Percentiles rank a stretch among this genome's conserved stretches.
These are phyloP conservation scores for Kuraishia borneana DNA, from an alignment of 805 yeast species.

Conservation along the genomic window DNA sequence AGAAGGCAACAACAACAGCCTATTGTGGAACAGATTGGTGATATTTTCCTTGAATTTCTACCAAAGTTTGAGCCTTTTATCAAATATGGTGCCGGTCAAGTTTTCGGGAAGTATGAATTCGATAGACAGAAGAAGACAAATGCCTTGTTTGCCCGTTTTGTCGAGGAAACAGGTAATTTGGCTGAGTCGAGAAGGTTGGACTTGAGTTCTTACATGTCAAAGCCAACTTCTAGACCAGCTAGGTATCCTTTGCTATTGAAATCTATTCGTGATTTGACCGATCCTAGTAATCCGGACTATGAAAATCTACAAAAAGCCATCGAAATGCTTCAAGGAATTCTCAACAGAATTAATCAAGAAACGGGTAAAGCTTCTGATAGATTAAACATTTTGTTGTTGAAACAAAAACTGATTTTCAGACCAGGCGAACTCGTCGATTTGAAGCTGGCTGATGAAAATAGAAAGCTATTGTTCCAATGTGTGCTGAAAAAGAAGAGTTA, in stretches of 20 bases:
- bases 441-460: slow-evolving; percentile 70
- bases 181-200: slow-evolving; percentile 85
- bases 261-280: slow-evolving; percentile 76
- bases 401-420: slow-evolving; percentile 72
- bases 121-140: slow-evolving; percentile 89
- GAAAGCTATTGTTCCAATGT: slow-evolving; percentile 73
- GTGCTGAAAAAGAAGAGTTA: slow-evolving; percentile 58
- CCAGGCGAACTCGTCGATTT: slow-evolving; percentile 80
- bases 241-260: slow-evolving; percentile 78
- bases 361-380: slow-evolving; percentile 92
- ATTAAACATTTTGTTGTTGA: slow-evolving; percentile 76
- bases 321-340: slow-evolving; percentile 61
- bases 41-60: slow-evolving; percentile 72
- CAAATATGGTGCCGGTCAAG: slow-evolving; percentile 87
- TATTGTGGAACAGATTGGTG: slow-evolving; percentile 79
- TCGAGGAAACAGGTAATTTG: slow-evolving; percentile 78
- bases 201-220: slow-evolving; percentile 84
- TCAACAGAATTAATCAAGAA: slow-evolving; percentile 72
- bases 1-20: slow-evolving; percentile 80
- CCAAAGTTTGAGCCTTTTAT: slow-evolving; percentile 89
- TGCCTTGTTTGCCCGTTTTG: slow-evolving; percentile 84
- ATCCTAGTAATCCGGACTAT: slow-evolving; percentile 63
- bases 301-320: slow-evolving; percentile 61
- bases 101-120: slow-evolving; percentile 89
- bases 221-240: slow-evolving; percentile 94